These are phyloP conservation scores for Nicotiana attenuata DNA, from an alignment of 257 asterid genomes.

Conservation along the genomic window DNA sequence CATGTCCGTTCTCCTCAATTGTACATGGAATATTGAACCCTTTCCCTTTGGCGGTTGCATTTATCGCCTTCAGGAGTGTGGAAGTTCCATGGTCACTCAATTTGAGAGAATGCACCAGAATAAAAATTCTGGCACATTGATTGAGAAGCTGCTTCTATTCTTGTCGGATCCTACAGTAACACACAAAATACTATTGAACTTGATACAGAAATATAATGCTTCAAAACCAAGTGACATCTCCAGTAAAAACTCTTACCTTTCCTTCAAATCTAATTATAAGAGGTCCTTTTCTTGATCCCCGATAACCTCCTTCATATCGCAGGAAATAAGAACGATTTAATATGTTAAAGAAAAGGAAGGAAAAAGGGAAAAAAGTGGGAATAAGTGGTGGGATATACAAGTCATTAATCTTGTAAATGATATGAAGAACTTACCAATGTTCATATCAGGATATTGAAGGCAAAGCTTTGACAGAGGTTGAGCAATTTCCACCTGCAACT, in stretches of 20 bases:
- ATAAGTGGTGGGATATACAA: background rate
- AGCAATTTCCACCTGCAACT: constrained; percentile 65
- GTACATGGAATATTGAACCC: background rate
- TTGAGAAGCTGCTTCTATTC: constrained; percentile 54
- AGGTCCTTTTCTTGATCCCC: constrained; percentile 62
- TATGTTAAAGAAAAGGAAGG: background rate
- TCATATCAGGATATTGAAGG: constrained; percentile 57
- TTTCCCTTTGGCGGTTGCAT: background rate
- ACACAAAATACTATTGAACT: background rate
- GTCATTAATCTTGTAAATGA: background rate
- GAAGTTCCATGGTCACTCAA: constrained; percentile 12
- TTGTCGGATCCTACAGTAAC: constrained; percentile 45
- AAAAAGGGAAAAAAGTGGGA: background rate
- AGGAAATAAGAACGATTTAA: background rate
- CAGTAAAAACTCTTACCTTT: constrained; percentile 39
- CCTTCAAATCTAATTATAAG: constrained; percentile 56
- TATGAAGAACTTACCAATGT: constrained; percentile 33
- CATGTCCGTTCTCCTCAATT: background rate
- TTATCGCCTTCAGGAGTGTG: background rate
- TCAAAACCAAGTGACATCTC: background rate
- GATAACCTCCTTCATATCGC: constrained; percentile 48
- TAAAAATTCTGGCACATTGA: constrained; percentile 47
- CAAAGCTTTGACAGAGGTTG: constrained; percentile 58
- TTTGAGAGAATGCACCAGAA: constrained; percentile 37
- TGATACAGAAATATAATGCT: background rate